Base-by-base conservation (phyloP, 176 grass and related monocot species). In the Phoenix dactylifera region DNA sequence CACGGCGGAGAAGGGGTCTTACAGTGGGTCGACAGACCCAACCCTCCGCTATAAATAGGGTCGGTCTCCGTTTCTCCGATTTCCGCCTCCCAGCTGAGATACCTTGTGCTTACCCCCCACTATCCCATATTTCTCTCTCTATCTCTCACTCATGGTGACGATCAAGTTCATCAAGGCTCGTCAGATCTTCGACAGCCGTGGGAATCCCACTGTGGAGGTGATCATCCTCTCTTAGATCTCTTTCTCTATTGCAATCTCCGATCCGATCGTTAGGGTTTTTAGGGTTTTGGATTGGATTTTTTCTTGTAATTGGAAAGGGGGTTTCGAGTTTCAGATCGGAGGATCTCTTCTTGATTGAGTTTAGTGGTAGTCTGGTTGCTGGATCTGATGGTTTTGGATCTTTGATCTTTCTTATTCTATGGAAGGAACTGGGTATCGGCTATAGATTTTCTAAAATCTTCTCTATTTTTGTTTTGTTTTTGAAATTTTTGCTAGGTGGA, bases 181-280 rank as follows among this genome's bases (percentile, higher is more conserved):
- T 0, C 80, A 83, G 55, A 83, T 83, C 74, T 83, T 77, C 55
- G 80, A 83, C 59, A 76, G 73, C 67, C 80, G 80, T 51, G 80
- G 80, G 3, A 83, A 83, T 54, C 80, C 80, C 16, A 83, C 74
- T 14, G 74, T 83, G 17, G 80, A 83, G 80, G 80, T 83, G 48
- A 54, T 23, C 20, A 32, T 58, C 15, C 9, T 29, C 22, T 39
- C 10, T 7, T 39, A 7, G 32, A 39, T 39, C 32, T 10, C 32
- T 39, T 39, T 12, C 32, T 39, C 32, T 39, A 1, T 7, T 10
- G 26, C 22, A 18, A 3, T 4, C 22, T 60, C 29, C 67, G 18
- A 50, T 69, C 35, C 32, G 54, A 4, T 28, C n/a, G 16, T 50
- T 61, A 15, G 53, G 4, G 22, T 48, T 17, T 55, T 74, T 57